These are phyloP conservation scores for Gautieria morchelliformis DNA, from an alignment of 768 basidiomycete genomes.

Conservation along the genomic window DNA sequence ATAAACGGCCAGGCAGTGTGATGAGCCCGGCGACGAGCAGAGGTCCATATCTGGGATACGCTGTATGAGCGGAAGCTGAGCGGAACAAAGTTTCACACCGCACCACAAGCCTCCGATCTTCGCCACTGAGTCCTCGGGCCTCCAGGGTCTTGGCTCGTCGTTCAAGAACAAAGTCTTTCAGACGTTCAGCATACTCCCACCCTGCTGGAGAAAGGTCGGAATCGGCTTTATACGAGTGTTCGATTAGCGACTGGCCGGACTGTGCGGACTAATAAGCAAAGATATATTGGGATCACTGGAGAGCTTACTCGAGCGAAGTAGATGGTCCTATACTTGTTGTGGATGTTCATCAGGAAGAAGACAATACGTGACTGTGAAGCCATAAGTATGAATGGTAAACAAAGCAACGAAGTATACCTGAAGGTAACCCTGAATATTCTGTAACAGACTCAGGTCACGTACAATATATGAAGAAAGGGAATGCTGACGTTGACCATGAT, in stretches of 20 bases:
- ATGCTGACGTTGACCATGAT: constrained; percentile 81
- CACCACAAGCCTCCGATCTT: constrained; percentile 59
- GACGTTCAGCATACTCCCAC: constrained; percentile 86
- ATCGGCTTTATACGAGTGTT: constrained; percentile 98
- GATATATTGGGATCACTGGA: not conserved
- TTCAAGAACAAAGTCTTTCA: constrained; percentile 86
- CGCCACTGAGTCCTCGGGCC: constrained; percentile 54
- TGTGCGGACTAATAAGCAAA: constrained; percentile 20
- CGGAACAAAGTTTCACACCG: constrained; percentile 15
- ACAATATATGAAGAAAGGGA: not conserved
- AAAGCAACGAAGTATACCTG: constrained; percentile 40
- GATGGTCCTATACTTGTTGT: constrained; percentile 86
- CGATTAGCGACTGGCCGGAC: constrained; percentile 98
- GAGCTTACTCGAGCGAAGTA: constrained; percentile 85
- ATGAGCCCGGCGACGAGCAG: constrained; percentile 82
- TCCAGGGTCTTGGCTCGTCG: constrained; percentile 70
- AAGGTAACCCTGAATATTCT: constrained; percentile 84
- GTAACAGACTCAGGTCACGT: not conserved
- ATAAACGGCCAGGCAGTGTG: constrained; percentile 97
- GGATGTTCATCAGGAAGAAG: constrained; percentile 99
- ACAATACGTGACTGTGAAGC: constrained; percentile 73
- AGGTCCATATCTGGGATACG: constrained; percentile 82
- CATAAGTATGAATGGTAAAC: not conserved
- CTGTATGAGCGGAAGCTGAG: not conserved
- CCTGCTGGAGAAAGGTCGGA: constrained; percentile 92